Percentiles rank a stretch among this genome's conserved stretches.
Evolutionary conservation across 2,329 filamentous ascomycete species (phyloP).

Genomic region (Alternaria brassicicola): DNA sequence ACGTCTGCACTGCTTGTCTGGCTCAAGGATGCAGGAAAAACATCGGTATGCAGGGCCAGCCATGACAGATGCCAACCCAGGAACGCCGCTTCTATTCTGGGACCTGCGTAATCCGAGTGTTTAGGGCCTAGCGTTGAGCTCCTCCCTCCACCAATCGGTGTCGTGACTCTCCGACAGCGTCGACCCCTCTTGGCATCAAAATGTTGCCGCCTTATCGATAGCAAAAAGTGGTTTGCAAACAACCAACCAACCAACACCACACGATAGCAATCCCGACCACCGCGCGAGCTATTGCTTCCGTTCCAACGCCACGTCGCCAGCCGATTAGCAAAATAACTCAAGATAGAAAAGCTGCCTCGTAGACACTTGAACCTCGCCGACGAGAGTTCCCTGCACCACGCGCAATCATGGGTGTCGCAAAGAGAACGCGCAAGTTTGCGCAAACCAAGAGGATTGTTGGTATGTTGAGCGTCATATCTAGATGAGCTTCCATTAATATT

Average conservation of each 20-base stretch:
- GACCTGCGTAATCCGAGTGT: constrained; percentile 6
- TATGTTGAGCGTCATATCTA: constrained; percentile 8
- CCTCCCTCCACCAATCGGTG: background rate
- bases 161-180: background rate
- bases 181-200: constrained; percentile 11
- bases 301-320: background rate
- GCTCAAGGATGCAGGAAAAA: constrained; percentile 9
- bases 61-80: constrained; percentile 5
- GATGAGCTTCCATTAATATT: constrained; percentile 9
- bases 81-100: constrained; percentile 14
- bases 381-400: constrained; percentile 8
- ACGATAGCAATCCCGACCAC: background rate
- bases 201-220: constrained; percentile 10
- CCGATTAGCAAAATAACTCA: background rate
- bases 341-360: background rate
- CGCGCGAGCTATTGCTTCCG: constrained; percentile 5
- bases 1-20: constrained; percentile 5
- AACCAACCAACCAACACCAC: background rate
- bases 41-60: constrained; percentile 10
- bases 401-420: constrained; percentile 78
- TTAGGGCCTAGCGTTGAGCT: constrained; percentile 1
- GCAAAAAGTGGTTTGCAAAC: constrained; percentile 6
- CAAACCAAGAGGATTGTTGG: constrained; percentile 81
- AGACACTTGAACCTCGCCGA: background rate
- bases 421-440: constrained; percentile 92